These are phyloP conservation scores for Arctium lappa DNA, from an alignment of 129 eudicot genomes.

Conservation along the genomic window DNA sequence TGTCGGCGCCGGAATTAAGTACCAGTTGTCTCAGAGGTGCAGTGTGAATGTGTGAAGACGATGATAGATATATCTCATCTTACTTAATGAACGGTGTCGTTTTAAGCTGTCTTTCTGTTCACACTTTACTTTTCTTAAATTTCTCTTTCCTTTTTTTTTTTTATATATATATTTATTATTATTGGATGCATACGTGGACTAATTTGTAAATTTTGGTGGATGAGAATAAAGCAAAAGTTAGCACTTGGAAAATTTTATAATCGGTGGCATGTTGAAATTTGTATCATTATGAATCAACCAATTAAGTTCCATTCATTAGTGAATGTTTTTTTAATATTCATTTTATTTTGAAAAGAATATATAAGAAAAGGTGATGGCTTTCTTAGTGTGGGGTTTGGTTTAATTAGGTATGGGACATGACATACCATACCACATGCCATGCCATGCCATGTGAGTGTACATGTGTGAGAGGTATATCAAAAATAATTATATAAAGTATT, in stretches of 20 bases:
- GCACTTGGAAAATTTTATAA: background rate
- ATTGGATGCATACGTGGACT: constrained; percentile 24
- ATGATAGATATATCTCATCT: background rate
- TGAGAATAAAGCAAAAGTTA: constrained; percentile 19
- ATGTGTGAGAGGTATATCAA: background rate
- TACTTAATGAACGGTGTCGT: constrained; percentile 14
- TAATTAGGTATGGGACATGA: constrained; percentile 20
- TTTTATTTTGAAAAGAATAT: background rate
- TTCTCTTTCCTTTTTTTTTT: background rate
- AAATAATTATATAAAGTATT: too few relatives aligned
- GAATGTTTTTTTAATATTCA: background rate
- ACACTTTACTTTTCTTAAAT: background rate
- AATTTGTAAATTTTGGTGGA: constrained; percentile 36
- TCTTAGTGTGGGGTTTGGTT: constrained; percentile 16
- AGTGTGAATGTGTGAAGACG: constrained; percentile 45
- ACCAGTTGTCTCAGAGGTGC: constrained; percentile 58
- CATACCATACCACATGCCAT: constrained; percentile 19
- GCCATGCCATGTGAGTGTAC: background rate
- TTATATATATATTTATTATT: background rate
- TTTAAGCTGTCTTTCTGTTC: background rate
- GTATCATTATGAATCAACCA: background rate
- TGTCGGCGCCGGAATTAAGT: constrained; percentile 53
- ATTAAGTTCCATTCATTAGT: background rate
- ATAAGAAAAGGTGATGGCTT: constrained; percentile 11
- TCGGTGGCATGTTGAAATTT: background rate